A percentile compares a stretch with the other conserved stretches of the same genome.
phyloP scores from a whole-genome alignment of 2,329 filamentous ascomycete genomes.

The Beauveria bassiana region DNA sequence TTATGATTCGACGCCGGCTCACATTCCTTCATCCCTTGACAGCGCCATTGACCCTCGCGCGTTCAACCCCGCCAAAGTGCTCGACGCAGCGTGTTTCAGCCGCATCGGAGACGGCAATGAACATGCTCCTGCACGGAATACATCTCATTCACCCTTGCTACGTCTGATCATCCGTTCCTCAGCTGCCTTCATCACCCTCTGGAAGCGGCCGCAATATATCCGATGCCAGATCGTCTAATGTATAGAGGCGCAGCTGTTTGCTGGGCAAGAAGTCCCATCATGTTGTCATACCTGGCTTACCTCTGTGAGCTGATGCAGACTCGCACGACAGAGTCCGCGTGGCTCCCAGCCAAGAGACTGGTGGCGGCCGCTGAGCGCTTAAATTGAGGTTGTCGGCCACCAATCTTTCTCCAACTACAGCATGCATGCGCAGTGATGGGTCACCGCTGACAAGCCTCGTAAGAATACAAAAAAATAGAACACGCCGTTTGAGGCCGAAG shows the following conservation, averaged over 20 bases:
- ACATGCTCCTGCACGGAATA: background rate
- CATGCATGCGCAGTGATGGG: background rate
- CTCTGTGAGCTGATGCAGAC: background rate
- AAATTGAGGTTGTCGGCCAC: background rate
- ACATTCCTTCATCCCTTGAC: background rate
- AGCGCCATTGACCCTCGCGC: background rate
- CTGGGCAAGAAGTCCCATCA: background rate
- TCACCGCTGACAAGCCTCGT: background rate
- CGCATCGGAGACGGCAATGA: background rate
- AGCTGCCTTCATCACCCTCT: background rate
- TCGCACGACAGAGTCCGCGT: background rate
- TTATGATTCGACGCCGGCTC: background rate
- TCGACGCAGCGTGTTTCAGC: slow-evolving; percentile 4
- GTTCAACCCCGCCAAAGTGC: background rate
- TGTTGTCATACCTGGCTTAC: background rate
- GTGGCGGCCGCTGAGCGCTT: slow-evolving; percentile 4
- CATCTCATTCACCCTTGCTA: background rate
- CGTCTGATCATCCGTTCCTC: slow-evolving; percentile 11
- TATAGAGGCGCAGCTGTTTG: background rate
- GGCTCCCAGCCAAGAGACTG: background rate
- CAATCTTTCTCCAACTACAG: background rate
- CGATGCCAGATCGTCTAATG: background rate
- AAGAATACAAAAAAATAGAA: too few relatives aligned
- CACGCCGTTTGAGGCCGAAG: background rate
- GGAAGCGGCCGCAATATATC: slow-evolving; percentile 1